phyloP scores from a whole-genome alignment of 2,329 filamentous ascomycete species.

The Aspergillus caelatus region DNA sequence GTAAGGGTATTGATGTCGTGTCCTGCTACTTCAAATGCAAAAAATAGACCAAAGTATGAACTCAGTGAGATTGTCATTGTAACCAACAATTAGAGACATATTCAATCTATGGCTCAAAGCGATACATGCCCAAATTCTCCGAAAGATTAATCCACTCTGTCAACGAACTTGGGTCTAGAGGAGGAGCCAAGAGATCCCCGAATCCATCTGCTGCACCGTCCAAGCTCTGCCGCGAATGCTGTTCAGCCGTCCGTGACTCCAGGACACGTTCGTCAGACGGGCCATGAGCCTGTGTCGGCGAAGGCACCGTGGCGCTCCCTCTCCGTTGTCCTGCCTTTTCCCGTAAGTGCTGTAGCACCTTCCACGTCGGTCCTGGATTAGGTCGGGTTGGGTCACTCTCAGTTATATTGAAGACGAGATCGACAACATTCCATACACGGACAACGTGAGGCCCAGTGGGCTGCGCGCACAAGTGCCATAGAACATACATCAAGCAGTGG shows the following conservation, averaged over 20 bases:
- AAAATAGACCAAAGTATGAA: neutral
- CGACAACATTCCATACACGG: constrained; percentile 34
- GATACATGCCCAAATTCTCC: constrained; percentile 2
- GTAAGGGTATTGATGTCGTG: no score
- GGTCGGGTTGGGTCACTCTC: neutral
- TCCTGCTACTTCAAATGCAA: no score
- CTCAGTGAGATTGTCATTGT: neutral
- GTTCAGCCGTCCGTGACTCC: neutral
- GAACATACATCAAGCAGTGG: constrained; percentile 44
- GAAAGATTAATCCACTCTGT: constrained; percentile 3
- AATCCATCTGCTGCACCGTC: neutral
- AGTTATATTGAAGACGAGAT: neutral
- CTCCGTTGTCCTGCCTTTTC: neutral
- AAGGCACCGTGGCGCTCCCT: neutral
- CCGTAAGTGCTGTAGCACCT: neutral
- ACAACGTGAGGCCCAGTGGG: constrained; percentile 29
- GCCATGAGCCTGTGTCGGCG: neutral
- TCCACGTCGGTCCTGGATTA: constrained; percentile 4
- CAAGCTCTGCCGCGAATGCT: neutral
- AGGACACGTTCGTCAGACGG: neutral
- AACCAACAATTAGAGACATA: neutral
- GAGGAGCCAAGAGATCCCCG: neutral
- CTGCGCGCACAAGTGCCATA: constrained; percentile 46
- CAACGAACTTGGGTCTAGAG: neutral
- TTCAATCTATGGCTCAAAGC: neutral